Percentiles rank a stretch among this genome's conserved stretches.
Evolutionary conservation across 768 basidiomycete species (phyloP).

Genomic region (Psilocybe cyanescens): DNA sequence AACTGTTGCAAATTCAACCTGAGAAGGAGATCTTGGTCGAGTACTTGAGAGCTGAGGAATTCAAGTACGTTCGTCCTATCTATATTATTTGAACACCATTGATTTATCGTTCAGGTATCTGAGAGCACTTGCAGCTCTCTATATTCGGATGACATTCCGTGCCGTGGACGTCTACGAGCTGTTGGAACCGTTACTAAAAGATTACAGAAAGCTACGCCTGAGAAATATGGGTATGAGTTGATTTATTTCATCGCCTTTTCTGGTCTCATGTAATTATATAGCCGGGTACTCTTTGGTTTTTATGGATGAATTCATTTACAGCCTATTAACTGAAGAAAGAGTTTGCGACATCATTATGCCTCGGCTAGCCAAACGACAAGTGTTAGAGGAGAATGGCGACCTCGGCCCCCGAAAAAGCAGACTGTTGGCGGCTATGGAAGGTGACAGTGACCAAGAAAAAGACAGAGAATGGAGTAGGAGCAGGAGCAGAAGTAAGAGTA

Average conservation of each 20-base stretch:
- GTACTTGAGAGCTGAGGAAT: slow-evolving; percentile 95
- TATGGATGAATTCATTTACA: slow-evolving; percentile 92
- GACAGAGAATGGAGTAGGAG: slow-evolving; percentile 37
- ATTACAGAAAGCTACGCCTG: slow-evolving; percentile 87
- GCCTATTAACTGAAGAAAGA: slow-evolving; percentile 83
- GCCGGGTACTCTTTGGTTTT: slow-evolving; percentile 86
- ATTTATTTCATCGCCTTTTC: not conserved
- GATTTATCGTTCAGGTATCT: slow-evolving; percentile 67
- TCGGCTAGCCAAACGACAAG: slow-evolving; percentile 80
- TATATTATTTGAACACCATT: not conserved
- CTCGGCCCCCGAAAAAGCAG: slow-evolving; percentile 85
- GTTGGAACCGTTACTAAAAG: slow-evolving; percentile 92
- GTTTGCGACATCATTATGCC: slow-evolving; percentile 98
- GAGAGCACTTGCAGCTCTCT: slow-evolving; percentile 90
- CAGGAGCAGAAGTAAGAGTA: slow-evolving; percentile 33
- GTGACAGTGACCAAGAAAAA: slow-evolving; percentile 54
- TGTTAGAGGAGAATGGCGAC: slow-evolving; percentile 92
- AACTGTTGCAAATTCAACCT: slow-evolving; percentile 95
- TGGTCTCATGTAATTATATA: slow-evolving; percentile 31
- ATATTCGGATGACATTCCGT: slow-evolving; percentile 93
- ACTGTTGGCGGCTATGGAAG: slow-evolving; percentile 88
- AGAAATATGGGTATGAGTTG: slow-evolving; percentile 71
- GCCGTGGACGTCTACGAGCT: slow-evolving; percentile 91
- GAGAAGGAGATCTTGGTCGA: slow-evolving; percentile 97
- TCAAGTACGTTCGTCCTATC: slow-evolving; percentile 75